Conservation (phyloP, 306 rosid species). For the Pterocarpus santalinus region DNA sequence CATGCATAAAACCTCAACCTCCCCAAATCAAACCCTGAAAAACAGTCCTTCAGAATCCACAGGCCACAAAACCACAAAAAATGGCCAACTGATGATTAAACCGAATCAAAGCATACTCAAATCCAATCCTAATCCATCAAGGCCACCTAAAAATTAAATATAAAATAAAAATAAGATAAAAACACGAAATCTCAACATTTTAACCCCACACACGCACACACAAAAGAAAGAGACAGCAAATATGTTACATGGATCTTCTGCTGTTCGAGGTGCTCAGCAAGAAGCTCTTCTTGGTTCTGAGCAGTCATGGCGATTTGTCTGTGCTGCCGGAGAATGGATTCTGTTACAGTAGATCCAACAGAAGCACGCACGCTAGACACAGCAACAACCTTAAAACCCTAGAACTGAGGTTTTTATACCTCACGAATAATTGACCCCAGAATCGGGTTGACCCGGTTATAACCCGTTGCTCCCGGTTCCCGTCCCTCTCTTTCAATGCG, state of each 20-base stretch:
- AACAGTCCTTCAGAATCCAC: neutral
- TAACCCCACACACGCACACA: neutral
- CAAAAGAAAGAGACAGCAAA: neutral
- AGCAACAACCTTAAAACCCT: conserved; percentile 51
- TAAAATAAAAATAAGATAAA: neutral
- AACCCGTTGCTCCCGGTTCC: conserved; percentile 1
- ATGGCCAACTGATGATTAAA: neutral
- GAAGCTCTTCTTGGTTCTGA: conserved; percentile 59
- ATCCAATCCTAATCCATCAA: neutral
- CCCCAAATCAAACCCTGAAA: neutral
- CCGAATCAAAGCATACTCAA: neutral
- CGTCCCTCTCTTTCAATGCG: conserved; percentile 24
- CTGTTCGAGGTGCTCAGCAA: conserved; percentile 54
- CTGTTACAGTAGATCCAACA: neutral
- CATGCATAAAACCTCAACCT: neutral
- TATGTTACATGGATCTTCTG: conserved; percentile 55
- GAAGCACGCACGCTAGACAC: neutral
- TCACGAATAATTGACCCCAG: neutral
- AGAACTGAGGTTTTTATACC: conserved; percentile 26
- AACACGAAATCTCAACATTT: neutral
- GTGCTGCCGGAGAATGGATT: neutral
- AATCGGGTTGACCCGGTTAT: conserved; percentile 45
- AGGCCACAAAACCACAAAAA: neutral
- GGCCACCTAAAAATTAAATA: neutral
- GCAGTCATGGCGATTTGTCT: conserved; percentile 49